These are phyloP conservation scores for Teratosphaeria viscida DNA, from an alignment of 2,329 filamentous ascomycete genomes.

Conservation along the genomic window DNA sequence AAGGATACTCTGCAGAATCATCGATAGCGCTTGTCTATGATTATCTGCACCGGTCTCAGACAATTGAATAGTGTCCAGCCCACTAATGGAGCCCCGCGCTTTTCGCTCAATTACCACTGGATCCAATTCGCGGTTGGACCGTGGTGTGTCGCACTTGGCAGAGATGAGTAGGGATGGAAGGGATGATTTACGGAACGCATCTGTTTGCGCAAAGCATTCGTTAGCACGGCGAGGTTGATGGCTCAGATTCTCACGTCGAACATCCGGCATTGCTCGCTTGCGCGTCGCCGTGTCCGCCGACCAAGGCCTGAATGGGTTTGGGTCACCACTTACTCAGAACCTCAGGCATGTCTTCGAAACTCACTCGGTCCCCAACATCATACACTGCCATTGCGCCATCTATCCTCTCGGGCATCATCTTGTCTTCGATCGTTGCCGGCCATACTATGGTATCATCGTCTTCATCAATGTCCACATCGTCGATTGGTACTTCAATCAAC, in stretches of 20 bases:
- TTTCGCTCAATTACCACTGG: slow-evolving; percentile 55
- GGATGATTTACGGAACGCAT: slow-evolving; percentile 59
- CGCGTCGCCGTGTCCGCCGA: not conserved
- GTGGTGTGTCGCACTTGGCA: slow-evolving; percentile 77
- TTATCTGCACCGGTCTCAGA: slow-evolving; percentile 60
- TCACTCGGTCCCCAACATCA: slow-evolving; percentile 71
- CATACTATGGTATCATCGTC: slow-evolving; percentile 44
- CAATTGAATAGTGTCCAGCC: slow-evolving; percentile 56
- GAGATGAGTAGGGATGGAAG: slow-evolving; percentile 74
- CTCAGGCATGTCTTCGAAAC: slow-evolving; percentile 62
- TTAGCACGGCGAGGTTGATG: not conserved
- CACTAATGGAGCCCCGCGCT: slow-evolving; percentile 52
- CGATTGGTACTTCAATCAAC: slow-evolving; percentile 45
- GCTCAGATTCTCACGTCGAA: not conserved
- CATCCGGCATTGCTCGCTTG: not conserved
- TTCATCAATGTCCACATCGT: slow-evolving; percentile 41
- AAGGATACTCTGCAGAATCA: slow-evolving; percentile 62
- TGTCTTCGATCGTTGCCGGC: slow-evolving; percentile 50
- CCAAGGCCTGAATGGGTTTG: not conserved
- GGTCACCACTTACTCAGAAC: slow-evolving; percentile 58
- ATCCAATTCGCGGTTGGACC: slow-evolving; percentile 60
- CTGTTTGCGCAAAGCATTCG: slow-evolving; percentile 37
- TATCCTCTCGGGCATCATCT: slow-evolving; percentile 56
- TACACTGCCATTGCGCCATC: slow-evolving; percentile 81
- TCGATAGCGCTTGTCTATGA: slow-evolving; percentile 63